Conservation (phyloP, 2,329 filamentous ascomycete species). For the Harringtonia lauricola region DNA sequence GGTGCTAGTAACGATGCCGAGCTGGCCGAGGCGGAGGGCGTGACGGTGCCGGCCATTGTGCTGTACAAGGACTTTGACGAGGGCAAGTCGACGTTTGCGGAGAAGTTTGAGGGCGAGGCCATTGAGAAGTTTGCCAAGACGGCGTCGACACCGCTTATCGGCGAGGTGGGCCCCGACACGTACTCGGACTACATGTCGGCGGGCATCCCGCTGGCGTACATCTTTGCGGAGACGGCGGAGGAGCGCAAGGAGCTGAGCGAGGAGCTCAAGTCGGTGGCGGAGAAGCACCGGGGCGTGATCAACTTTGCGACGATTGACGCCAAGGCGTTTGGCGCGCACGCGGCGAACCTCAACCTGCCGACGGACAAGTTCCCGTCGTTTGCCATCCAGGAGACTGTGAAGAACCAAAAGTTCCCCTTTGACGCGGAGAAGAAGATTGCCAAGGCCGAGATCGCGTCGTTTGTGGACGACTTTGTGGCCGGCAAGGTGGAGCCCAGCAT, state of each 20-base stretch:
- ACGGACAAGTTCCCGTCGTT: constrained; percentile 92
- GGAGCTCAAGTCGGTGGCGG: constrained; percentile 72
- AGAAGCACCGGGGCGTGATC: constrained; percentile 86
- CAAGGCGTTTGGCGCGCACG: constrained; percentile 86
- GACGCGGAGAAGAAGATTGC: constrained; percentile 75
- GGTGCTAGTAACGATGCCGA: constrained; percentile 74
- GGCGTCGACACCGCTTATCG: constrained; percentile 78
- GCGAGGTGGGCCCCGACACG: constrained; percentile 93
- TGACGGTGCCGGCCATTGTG: constrained; percentile 75
- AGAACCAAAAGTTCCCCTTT: constrained; percentile 96
- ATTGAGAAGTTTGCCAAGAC: constrained; percentile 78
- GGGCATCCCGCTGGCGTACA: constrained; percentile 88
- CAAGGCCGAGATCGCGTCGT: constrained; percentile 58
- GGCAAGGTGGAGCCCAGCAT: constrained; percentile 92
- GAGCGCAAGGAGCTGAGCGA: constrained; percentile 73
- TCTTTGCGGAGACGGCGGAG: constrained; percentile 87
- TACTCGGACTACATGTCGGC: constrained; percentile 92
- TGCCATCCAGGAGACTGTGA: constrained; percentile 88
- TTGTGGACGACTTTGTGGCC: constrained; percentile 73
- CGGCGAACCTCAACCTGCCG: constrained; percentile 93
- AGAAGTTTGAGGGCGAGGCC: constrained; percentile 69
- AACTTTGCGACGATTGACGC: constrained; percentile 99
- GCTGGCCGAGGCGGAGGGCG: constrained; percentile 81
- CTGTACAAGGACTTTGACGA: constrained; percentile 98
- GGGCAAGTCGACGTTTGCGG: constrained; percentile 75